A percentile compares a stretch with the other conserved stretches of the same genome.
These are phyloP conservation scores for Nitzschia inconspicua DNA, from an alignment of 108 stramenopile genomes.

Conservation along the genomic window DNA sequence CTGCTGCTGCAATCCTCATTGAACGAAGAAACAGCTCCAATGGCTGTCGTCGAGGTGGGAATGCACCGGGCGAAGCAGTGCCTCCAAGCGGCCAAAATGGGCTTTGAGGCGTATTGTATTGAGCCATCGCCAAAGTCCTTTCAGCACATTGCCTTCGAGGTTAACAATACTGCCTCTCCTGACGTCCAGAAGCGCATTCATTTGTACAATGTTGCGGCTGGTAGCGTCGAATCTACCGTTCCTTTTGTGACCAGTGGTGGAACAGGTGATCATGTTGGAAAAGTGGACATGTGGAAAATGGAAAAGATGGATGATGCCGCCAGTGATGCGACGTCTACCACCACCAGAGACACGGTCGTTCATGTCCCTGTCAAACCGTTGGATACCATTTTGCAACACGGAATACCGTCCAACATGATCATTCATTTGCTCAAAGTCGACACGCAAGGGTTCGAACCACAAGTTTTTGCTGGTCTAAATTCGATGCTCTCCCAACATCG, in stretches of 20 bases:
- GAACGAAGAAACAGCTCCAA: too few relatives aligned
- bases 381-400: not conserved
- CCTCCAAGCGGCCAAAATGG: constrained; percentile 9
- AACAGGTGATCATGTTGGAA: constrained; percentile 30
- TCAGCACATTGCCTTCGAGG: constrained; percentile 4
- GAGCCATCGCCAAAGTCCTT: constrained; percentile 26
- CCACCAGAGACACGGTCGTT: not conserved
- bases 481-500: not conserved
- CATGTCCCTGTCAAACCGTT: not conserved
- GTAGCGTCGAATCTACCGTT: not conserved
- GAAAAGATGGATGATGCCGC: constrained; percentile 4
- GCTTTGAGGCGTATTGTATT: constrained; percentile 21
- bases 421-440: constrained; percentile 28
- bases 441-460: constrained; percentile 38
- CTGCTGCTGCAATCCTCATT: too few relatives aligned
- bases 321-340: not conserved
- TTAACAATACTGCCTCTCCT: not conserved
- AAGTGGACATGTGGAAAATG: constrained; percentile 25
- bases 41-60: constrained; percentile 6
- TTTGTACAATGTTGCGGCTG: constrained; percentile 21
- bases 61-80: constrained; percentile 20
- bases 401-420: not conserved
- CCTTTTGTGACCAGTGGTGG: constrained; percentile 13
- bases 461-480: constrained; percentile 22
- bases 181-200: constrained; percentile 9